These are phyloP conservation scores for Clavariopsis aquatica DNA, from an alignment of 495 filamentous ascomycete species.

Conservation along the genomic window DNA sequence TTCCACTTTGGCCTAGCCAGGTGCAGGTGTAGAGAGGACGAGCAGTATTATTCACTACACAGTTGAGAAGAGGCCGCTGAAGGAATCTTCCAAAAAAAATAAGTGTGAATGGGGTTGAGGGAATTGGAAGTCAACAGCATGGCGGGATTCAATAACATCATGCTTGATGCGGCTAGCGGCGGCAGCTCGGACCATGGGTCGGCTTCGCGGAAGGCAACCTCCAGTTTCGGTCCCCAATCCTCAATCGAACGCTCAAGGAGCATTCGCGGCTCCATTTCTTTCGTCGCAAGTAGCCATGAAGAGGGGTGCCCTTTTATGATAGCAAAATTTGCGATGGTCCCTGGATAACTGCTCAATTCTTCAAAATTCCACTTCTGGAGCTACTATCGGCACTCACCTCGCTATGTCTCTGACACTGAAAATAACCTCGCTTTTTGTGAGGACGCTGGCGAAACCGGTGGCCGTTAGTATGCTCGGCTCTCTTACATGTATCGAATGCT, in stretches of 20 bases:
- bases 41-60: no score
- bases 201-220: conserved; percentile 2
- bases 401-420: conserved; percentile 68
- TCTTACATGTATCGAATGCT: not conserved
- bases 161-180: conserved; percentile 1
- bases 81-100: not conserved
- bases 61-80: not conserved
- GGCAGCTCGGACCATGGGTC: not conserved
- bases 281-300: not conserved
- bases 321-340: not conserved
- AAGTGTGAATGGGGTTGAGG: not conserved
- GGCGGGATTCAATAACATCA: not conserved
- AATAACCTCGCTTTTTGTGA: conserved; percentile 65
- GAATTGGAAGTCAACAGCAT: not conserved
- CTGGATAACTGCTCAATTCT: not conserved
- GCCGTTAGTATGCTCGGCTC: conserved; percentile 52
- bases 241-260: not conserved
- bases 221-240: not conserved
- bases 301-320: not conserved
- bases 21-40: not conserved
- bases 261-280: not conserved
- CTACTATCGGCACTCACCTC: conserved; percentile 8
- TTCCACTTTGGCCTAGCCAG: not conserved
- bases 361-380: conserved; percentile 2
- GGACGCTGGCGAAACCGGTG: conserved; percentile 72